A percentile compares a stretch with the other conserved stretches of the same genome.
These are phyloP conservation scores for Colletotrichum camelliae DNA, from an alignment of 2,329 filamentous ascomycete genomes.

Conservation along the genomic window DNA sequence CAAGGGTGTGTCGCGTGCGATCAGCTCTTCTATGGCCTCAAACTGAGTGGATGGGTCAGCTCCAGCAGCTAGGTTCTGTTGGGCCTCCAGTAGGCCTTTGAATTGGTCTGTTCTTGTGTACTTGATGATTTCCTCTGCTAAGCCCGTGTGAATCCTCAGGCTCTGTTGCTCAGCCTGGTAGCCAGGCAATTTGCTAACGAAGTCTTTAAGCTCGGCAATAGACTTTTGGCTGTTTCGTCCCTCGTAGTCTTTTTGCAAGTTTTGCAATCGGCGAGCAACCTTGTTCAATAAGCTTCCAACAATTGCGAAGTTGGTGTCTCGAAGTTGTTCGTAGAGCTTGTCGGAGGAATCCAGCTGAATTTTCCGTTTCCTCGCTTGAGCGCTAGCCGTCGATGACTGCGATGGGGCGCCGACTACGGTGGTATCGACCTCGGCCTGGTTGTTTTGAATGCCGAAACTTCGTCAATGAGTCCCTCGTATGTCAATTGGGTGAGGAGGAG, in stretches of 20 bases:
- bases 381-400: slow-evolving; percentile 59
- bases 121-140: slow-evolving; percentile 96
- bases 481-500: slow-evolving; percentile 90
- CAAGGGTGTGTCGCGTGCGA: slow-evolving; percentile 82
- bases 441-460: slow-evolving; percentile 92
- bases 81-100: slow-evolving; percentile 86
- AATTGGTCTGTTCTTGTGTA: slow-evolving; percentile 90
- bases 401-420: slow-evolving; percentile 82
- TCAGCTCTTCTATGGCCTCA: slow-evolving; percentile 92
- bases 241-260: slow-evolving; percentile 86
- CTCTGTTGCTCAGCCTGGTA: slow-evolving; percentile 95
- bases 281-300: slow-evolving; percentile 90
- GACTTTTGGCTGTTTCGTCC: slow-evolving; percentile 85
- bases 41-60: slow-evolving; percentile 89
- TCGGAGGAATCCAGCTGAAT: slow-evolving; percentile 89
- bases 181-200: slow-evolving; percentile 90
- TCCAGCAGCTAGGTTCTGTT: slow-evolving; percentile 93
- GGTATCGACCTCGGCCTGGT: slow-evolving; percentile 90
- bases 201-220: slow-evolving; percentile 86
- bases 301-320: slow-evolving; percentile 94
- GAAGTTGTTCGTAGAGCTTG: slow-evolving; percentile 83
- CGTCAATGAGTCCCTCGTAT: slow-evolving; percentile 95
- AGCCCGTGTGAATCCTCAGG: slow-evolving; percentile 87
- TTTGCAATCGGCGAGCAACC: slow-evolving; percentile 83
- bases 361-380: slow-evolving; percentile 78